Evolutionary conservation across 2,329 filamentous ascomycete genomes (phyloP).

Genomic region (Dendryphion nanum): DNA sequence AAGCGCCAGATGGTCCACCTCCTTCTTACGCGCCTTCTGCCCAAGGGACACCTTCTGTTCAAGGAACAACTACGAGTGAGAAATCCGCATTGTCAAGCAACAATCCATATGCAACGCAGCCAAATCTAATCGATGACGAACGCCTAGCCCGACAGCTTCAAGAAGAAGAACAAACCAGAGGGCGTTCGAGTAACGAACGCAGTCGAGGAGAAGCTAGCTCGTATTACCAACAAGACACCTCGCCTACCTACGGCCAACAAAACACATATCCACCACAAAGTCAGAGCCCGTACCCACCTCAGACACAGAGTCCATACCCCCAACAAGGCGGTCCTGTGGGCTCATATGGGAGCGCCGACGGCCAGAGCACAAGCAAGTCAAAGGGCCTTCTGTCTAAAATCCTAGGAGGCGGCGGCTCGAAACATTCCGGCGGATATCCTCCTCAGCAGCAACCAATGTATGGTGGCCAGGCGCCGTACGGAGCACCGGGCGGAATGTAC

Average conservation of each 20-base stretch:
- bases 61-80: slow-evolving; percentile 40
- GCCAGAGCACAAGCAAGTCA: slow-evolving; percentile 50
- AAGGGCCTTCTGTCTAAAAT: slow-evolving; percentile 25
- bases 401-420: slow-evolving; percentile 9
- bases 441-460: slow-evolving; percentile 31
- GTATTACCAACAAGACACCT: slow-evolving; percentile 43
- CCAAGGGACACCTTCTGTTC: slow-evolving; percentile 25
- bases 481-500: slow-evolving; percentile 24
- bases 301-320: slow-evolving; percentile 32
- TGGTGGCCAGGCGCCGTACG: slow-evolving; percentile 14
- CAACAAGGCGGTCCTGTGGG: slow-evolving; percentile 49
- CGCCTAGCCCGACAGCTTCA: slow-evolving; percentile 74
- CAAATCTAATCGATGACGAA: slow-evolving; percentile 63
- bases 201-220: slow-evolving; percentile 47
- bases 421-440: slow-evolving; percentile 20
- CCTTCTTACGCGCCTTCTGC: slow-evolving; percentile 62
- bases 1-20: slow-evolving; percentile 57
- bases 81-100: slow-evolving; percentile 55
- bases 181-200: slow-evolving; percentile 41
- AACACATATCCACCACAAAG: slow-evolving; percentile 19
- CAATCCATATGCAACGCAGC: slow-evolving; percentile 61
- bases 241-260: slow-evolving; percentile 5
- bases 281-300: slow-evolving; percentile 8
- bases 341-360: no score
- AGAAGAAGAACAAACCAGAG: slow-evolving; percentile 73